Percentiles rank a stretch among this genome's conserved stretches.
These are phyloP conservation scores for Camellia japonica DNA, from an alignment of 148 eudicot species.

Conservation along the genomic window DNA sequence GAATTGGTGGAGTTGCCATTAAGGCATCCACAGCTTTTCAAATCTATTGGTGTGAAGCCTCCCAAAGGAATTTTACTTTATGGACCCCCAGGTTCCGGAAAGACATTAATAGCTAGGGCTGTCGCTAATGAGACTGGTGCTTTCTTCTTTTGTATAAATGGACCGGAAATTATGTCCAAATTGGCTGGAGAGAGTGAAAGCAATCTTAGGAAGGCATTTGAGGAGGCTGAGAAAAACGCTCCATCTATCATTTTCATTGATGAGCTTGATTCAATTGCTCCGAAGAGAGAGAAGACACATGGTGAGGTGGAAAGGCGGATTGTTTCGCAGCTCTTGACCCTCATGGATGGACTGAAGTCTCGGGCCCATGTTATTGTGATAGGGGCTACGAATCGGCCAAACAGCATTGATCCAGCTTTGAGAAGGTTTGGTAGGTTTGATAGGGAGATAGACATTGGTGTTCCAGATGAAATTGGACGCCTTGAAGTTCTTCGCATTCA, in stretches of 20 bases:
- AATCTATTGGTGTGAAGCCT: slow-evolving; percentile 36
- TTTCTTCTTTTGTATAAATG: slow-evolving; percentile 44
- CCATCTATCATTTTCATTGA: slow-evolving; percentile 31
- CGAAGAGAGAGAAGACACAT: slow-evolving; percentile 47
- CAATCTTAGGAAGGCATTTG: slow-evolving; percentile 40
- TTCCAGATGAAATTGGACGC: slow-evolving; percentile 48
- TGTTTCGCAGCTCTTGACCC: slow-evolving; percentile 38
- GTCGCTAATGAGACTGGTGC: slow-evolving; percentile 50
- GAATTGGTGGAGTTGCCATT: slow-evolving; percentile 35
- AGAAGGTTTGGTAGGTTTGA: slow-evolving; percentile 42
- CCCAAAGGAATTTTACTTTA: slow-evolving; percentile 40
- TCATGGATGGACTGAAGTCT: slow-evolving; percentile 46
- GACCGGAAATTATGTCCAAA: slow-evolving; percentile 48
- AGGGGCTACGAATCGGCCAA: slow-evolving; percentile 38
- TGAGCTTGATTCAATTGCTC: slow-evolving; percentile 49
- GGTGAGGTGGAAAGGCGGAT: slow-evolving; percentile 49
- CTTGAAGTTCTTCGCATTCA: slow-evolving; percentile 51
- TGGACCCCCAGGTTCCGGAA: slow-evolving; percentile 50
- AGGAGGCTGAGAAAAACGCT: slow-evolving; percentile 34
- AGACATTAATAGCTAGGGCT: slow-evolving; percentile 43
- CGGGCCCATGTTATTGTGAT: slow-evolving; percentile 39
- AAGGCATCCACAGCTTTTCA: slow-evolving; percentile 33
- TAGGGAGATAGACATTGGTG: slow-evolving; percentile 42
- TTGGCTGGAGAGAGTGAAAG: slow-evolving; percentile 47
- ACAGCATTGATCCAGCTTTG: slow-evolving; percentile 39